These are phyloP conservation scores for Cladosporium velox DNA, from an alignment of 2,329 filamentous ascomycete species.

Conservation along the genomic window DNA sequence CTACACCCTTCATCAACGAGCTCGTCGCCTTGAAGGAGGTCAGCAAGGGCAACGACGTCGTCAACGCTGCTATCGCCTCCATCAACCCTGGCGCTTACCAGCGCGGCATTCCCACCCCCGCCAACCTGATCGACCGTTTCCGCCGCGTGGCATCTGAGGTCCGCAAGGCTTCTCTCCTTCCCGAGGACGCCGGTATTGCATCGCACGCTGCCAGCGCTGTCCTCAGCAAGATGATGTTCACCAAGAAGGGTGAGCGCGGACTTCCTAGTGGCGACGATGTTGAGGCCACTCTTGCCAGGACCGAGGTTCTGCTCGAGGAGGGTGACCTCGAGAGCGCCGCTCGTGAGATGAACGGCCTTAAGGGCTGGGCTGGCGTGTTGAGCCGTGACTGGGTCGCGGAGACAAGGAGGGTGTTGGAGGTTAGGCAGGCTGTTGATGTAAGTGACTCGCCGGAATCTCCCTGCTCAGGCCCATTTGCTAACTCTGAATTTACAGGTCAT, in stretches of 20 bases:
- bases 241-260: conserved; percentile 67
- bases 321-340: conserved; percentile 89
- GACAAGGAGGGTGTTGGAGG: conserved; percentile 88
- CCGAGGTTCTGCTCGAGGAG: conserved; percentile 88
- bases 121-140: conserved; percentile 93
- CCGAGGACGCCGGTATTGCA: conserved; percentile 90
- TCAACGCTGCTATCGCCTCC: conserved; percentile 91
- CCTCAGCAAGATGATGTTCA: conserved; percentile 93
- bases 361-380: conserved; percentile 93
- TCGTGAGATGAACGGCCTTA: conserved; percentile 88
- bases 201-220: conserved; percentile 89
- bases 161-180: conserved; percentile 87
- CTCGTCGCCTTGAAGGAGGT: conserved; percentile 94
- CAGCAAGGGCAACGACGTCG: conserved; percentile 72
- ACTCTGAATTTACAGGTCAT: conserved; percentile 63
- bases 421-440: conserved; percentile 93
- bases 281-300: conserved; percentile 86
- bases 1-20: conserved; percentile 83
- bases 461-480: not conserved
- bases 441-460: conserved; percentile 43
- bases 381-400: conserved; percentile 93
- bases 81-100: conserved; percentile 95
- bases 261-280: conserved; percentile 84
- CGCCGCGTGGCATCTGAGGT: conserved; percentile 89
- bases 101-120: conserved; percentile 77